A percentile compares a stretch with the other conserved stretches of the same genome.
phyloP scores from a whole-genome alignment of 805 yeast species.

The Torulaspora maleeae region DNA sequence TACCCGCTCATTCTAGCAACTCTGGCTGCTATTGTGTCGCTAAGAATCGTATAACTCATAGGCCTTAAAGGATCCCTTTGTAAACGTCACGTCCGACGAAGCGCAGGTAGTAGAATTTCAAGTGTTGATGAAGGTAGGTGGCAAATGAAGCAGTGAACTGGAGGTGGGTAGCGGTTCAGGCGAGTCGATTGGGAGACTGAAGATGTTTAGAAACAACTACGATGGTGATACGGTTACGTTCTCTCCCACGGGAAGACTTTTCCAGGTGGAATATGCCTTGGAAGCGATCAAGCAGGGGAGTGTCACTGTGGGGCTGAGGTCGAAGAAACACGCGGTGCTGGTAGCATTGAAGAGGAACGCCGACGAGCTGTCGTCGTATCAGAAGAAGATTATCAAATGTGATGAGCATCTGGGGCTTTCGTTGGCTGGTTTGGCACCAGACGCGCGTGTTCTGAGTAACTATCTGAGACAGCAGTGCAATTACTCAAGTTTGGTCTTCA shows the following conservation, averaged over 20 bases:
- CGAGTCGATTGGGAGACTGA: neutral
- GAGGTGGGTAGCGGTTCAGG: neutral
- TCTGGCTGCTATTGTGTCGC: neutral
- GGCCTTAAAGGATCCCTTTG: too few relatives aligned
- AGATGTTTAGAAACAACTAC: conserved; percentile 91
- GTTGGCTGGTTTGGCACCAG: conserved; percentile 96
- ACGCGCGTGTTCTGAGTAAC: conserved; percentile 89
- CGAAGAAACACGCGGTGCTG: conserved; percentile 80
- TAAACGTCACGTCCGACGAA: neutral
- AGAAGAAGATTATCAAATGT: conserved; percentile 84
- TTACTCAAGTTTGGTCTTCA: conserved; percentile 76
- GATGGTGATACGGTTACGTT: conserved; percentile 98
- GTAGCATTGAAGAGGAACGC: conserved; percentile 95
- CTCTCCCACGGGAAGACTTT: conserved; percentile 96
- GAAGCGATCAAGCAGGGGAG: conserved; percentile 98
- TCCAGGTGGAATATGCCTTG: conserved; percentile 95
- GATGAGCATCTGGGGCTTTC: conserved; percentile 95
- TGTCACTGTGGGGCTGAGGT: conserved; percentile 91
- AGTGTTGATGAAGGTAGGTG: neutral
- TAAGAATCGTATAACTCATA: too few relatives aligned
- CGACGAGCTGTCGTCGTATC: conserved; percentile 95
- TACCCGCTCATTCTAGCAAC: too few relatives aligned
- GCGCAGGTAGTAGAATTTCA: neutral
- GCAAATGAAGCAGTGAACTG: neutral
- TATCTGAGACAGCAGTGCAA: conserved; percentile 87